Evolutionary conservation across 2,329 filamentous ascomycete genomes (phyloP).

Genomic region (Penicillium corylophilum): DNA sequence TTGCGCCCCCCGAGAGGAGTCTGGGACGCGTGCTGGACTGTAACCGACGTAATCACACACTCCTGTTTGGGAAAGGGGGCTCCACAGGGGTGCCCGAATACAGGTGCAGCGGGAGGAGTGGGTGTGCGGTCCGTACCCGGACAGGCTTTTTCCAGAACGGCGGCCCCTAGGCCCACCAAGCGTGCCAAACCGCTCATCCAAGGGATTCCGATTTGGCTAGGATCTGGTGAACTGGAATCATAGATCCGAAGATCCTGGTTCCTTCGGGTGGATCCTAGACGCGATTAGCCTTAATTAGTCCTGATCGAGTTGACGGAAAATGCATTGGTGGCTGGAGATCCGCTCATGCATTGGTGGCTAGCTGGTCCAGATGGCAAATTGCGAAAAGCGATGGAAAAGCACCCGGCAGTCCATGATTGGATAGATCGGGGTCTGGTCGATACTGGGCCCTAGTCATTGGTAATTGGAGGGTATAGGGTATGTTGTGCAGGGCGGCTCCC

Average conservation of each 20-base stretch:
- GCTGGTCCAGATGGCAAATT: conserved; percentile 28
- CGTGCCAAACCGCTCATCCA: not conserved
- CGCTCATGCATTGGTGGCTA: conserved; percentile 32
- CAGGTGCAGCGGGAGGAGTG: conserved; percentile 16
- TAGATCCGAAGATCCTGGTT: conserved; percentile 16
- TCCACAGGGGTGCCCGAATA: conserved; percentile 16
- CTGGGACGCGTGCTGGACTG: conserved; percentile 2
- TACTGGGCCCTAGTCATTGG: conserved; percentile 9
- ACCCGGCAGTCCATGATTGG: conserved; percentile 16
- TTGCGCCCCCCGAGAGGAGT: not conserved
- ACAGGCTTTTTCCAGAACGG: conserved; percentile 21
- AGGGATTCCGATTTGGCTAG: not conserved
- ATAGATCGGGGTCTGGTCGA: conserved; percentile 4
- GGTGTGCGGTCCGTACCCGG: conserved; percentile 24
- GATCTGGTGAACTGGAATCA: conserved; percentile 1
- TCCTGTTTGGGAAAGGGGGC: conserved; percentile 14
- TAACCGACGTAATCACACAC: conserved; percentile 9
- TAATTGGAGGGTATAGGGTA: conserved; percentile 9
- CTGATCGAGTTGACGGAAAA: conserved; percentile 17
- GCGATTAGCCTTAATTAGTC: not conserved
- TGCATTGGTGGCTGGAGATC: conserved; percentile 26
- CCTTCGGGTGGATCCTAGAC: conserved; percentile 10
- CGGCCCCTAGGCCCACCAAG: not conserved
- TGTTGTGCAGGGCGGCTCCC: conserved; percentile 22
- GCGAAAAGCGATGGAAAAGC: conserved; percentile 20